phyloP scores from a whole-genome alignment of 371 early-diverging fungal genomes.

The Sporodiniella umbellata region DNA sequence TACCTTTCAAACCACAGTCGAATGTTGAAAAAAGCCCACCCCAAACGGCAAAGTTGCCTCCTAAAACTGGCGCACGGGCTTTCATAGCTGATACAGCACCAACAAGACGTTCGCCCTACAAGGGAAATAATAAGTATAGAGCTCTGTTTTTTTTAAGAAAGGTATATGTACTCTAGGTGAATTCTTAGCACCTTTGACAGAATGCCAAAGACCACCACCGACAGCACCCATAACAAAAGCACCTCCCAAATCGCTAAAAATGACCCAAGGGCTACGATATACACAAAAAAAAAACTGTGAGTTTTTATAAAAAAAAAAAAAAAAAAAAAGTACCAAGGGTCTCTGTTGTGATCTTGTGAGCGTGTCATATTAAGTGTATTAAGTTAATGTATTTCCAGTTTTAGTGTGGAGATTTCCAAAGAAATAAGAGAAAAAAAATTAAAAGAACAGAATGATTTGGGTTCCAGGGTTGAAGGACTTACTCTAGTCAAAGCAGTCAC shows the following conservation, averaged over 20 bases:
- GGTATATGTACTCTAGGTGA: slow-evolving; percentile 87
- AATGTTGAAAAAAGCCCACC: slow-evolving; percentile 95
- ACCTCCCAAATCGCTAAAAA: slow-evolving; percentile 94
- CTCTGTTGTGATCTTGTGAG: slow-evolving; percentile 48
- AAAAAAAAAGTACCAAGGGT: slow-evolving; percentile 37
- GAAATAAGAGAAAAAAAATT: slow-evolving; percentile 1
- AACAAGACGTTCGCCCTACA: slow-evolving; percentile 82
- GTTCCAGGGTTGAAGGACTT: slow-evolving; percentile 1
- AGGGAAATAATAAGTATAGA: no score
- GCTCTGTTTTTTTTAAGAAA: background rate
- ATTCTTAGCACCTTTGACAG: slow-evolving; percentile 95
- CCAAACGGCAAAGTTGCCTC: slow-evolving; percentile 98
- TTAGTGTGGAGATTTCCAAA: slow-evolving; percentile 1
- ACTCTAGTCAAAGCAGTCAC: background rate
- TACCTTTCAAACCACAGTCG: slow-evolving; percentile 89
- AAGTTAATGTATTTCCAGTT: slow-evolving; percentile 1
- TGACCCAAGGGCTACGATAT: slow-evolving; percentile 82
- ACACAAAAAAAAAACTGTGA: no score
- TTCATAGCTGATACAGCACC: slow-evolving; percentile 90
- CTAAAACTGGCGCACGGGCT: slow-evolving; percentile 91
- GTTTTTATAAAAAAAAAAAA: background rate
- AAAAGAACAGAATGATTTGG: no score
- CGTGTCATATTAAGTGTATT: slow-evolving; percentile 30
- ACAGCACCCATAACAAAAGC: slow-evolving; percentile 97
- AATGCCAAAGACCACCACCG: slow-evolving; percentile 95